Base-by-base conservation (phyloP, 805 yeast genomes). In the Debaryomyces tyrocola region DNA sequence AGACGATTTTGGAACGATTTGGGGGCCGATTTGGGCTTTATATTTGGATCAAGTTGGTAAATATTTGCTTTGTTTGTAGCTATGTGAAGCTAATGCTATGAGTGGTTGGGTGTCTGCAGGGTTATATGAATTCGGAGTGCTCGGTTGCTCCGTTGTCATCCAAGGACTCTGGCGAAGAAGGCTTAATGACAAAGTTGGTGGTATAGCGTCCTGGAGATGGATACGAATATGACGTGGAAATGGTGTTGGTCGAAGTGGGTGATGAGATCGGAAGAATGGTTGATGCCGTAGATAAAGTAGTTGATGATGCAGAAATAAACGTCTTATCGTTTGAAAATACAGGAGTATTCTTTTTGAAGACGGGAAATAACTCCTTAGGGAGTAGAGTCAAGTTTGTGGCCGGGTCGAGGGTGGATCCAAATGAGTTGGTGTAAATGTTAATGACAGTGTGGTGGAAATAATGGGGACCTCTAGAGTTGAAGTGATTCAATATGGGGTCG, bases 381-480 rank as follows among this genome's bases (percentile, higher is more conserved):
- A 31, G 34, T 6, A 31, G 14, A 4, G 34, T n/a, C 17, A 14
- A 12, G 34, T 12, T 31, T 2, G 9, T 31, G 4, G 17, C 34
- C 6, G 17, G 17, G 14, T 14, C 17, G 14, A 31, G 17, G 14
- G 34, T n/a, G 7, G 17, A 14, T 6, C 17, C 14, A 12, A 12
- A 31, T 8, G 34, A 31, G 11, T 14, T 31, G 17, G 34, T 14
- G 17, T 31, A 31, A 6, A 31, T 14, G 14, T 31, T 31, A 7
- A 31, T 14, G 8, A 31, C 34, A 6, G 34, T 12, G 5, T 59
- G 52, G 51, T 50, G 62, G 11, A 67, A 52, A 40, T 50, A 59
- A 49, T 60, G 66, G 4, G 69, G 66, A 28, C 72, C 72, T 36
- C 53, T 53, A 14, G 64, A 51, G 43, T 56, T 54, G 47, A 67